Evolutionary conservation across 78 protist species (phyloP).

Genomic region (Capsaspora owczarzaki): DNA sequence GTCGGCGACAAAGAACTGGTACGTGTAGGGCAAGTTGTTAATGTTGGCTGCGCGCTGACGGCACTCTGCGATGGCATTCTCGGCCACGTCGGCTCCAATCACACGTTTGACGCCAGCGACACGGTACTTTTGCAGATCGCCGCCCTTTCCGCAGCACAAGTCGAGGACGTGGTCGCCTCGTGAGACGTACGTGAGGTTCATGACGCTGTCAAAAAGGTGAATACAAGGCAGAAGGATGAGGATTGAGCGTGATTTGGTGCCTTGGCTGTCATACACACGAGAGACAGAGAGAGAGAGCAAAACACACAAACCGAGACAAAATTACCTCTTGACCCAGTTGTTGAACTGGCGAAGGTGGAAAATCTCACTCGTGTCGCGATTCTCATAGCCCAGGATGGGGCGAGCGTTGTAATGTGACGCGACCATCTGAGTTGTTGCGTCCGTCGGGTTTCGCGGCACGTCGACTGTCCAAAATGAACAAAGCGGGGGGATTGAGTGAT

Average conservation of each 20-base stretch:
- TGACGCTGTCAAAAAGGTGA: neutral
- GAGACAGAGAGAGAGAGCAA: neutral
- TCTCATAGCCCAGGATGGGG: too few species aligned
- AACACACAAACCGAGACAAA: neutral
- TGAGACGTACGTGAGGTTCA: neutral
- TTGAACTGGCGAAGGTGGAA: neutral
- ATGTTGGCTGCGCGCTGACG: neutral
- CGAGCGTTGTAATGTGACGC: too few species aligned
- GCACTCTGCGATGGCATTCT: neutral
- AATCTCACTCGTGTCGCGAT: too few species aligned
- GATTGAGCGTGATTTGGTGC: too few species aligned
- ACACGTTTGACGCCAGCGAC: neutral
- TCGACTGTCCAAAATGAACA: too few species aligned
- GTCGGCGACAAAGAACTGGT: neutral
- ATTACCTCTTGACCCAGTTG: neutral
- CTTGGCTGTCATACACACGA: neutral
- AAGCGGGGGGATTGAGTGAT: too few species aligned
- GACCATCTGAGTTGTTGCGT: too few species aligned
- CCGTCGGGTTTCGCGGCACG: too few species aligned
- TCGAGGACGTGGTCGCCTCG: neutral
- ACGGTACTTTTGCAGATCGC: conserved; percentile 11
- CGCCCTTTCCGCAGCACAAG: conserved; percentile 37
- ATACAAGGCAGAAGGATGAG: neutral
- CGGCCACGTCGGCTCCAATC: neutral
- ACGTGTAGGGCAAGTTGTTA: neutral